Evolutionary conservation across 192 early-diverging fungal species (phyloP).

Genomic region (Jimgerdemannia flammicorona): DNA sequence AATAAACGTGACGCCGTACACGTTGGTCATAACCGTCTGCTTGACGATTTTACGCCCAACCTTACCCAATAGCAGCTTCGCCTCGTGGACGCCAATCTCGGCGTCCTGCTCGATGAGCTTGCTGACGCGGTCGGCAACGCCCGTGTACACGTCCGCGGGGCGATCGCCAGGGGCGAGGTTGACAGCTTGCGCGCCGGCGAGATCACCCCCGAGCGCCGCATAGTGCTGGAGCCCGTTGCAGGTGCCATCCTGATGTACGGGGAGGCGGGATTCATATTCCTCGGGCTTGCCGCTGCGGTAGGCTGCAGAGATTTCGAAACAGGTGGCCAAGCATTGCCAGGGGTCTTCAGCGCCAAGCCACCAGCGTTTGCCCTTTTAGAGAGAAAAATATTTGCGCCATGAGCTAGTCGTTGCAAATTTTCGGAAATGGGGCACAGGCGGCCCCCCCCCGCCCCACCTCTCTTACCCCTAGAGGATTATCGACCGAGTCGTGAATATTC

Average conservation of each 20-base stretch:
- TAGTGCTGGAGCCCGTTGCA: constrained; percentile 99
- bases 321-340: constrained; percentile 92
- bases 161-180: constrained; percentile 80
- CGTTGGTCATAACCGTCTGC: constrained; percentile 99
- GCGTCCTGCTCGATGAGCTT: constrained; percentile 67
- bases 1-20: constrained; percentile 96
- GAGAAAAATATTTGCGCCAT: constrained; percentile 3
- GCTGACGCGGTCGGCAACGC: constrained; percentile 76
- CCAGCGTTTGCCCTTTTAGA: constrained; percentile 63
- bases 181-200: constrained; percentile 81
- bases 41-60: constrained; percentile 95
- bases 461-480: constrained; percentile 61
- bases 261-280: constrained; percentile 67
- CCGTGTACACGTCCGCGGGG: constrained; percentile 92
- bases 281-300: constrained; percentile 67
- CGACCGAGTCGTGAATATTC: constrained; percentile 80
- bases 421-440: no score
- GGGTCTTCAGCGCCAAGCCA: constrained; percentile 89
- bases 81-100: constrained; percentile 52
- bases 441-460: no score
- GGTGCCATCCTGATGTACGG: constrained; percentile 95
- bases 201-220: constrained; percentile 93
- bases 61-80: constrained; percentile 60
- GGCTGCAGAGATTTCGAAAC: constrained; percentile 79
- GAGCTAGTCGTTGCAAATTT: neutral